These are phyloP conservation scores for Phytophthora ohioensis DNA, from an alignment of 352 stramenopile species.

Conservation along the genomic window DNA sequence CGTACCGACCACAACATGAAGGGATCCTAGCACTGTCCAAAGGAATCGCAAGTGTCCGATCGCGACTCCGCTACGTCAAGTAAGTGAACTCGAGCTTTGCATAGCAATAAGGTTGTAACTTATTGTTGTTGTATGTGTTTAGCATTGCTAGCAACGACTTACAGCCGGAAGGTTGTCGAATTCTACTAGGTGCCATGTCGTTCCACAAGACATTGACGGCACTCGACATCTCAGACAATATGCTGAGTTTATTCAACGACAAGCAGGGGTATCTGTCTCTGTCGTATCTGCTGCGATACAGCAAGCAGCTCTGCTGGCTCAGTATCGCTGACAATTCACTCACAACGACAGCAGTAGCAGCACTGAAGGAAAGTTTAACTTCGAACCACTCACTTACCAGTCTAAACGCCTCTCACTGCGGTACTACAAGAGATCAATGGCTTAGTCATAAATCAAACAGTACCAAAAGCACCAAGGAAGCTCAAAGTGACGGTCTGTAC, in stretches of 20 bases:
- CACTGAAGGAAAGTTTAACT: constrained; percentile 37
- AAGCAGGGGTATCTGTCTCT: constrained; percentile 61
- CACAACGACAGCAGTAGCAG: constrained; percentile 14
- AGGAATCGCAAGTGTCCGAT: constrained; percentile 64
- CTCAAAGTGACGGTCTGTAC: constrained; percentile 4
- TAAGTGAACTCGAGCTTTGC: constrained; percentile 29
- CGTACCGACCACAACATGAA: constrained; percentile 58
- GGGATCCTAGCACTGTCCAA: constrained; percentile 65
- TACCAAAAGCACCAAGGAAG: not conserved
- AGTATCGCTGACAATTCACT: constrained; percentile 52
- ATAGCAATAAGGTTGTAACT: not conserved
- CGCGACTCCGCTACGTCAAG: constrained; percentile 58
- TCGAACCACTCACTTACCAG: constrained; percentile 53
- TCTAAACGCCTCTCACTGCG: constrained; percentile 41
- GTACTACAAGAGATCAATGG: constrained; percentile 27
- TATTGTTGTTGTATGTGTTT: not conserved
- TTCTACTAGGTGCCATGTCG: constrained; percentile 55
- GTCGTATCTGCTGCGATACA: constrained; percentile 61
- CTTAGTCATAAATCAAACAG: not conserved
- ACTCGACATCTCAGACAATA: constrained; percentile 67
- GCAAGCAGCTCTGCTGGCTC: constrained; percentile 58
- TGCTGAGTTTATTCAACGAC: constrained; percentile 63
- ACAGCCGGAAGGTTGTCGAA: constrained; percentile 62
- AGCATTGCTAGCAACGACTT: constrained; percentile 66
- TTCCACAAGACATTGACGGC: constrained; percentile 66